Base-by-base conservation (phyloP, 306 rosid genomes). In the Medicago arabica region DNA sequence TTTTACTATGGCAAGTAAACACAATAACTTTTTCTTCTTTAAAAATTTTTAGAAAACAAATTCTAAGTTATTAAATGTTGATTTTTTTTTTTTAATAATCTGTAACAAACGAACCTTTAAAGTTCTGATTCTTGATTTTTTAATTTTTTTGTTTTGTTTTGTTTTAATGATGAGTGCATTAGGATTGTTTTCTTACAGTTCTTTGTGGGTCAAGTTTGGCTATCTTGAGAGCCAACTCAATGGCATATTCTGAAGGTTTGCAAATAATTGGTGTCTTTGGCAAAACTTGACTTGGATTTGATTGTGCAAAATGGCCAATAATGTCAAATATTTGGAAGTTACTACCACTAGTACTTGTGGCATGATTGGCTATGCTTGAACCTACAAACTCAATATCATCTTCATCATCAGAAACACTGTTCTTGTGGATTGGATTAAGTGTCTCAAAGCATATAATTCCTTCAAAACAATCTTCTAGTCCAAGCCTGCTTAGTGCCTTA, bases 401-500 rank as follows among this genome's bases (percentile, higher is more conserved):
- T 44, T 92, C 96, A 64, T 89, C 96, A 75, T 85, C 97, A 38
- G 91, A 90, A 28, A 82, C 77, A 38, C 67, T 82, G 73, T 14
- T 84, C 63, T 85, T 88, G 77, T 92, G 90, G 43, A 51, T 81
- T 1, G 89, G 96, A 85, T 96, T 96, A 62, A 96, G 88, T 40
- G 97, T 96, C 87, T 96, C 99, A 80, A 96, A 96, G 84, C 98
- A 96, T 60, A 90, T 85, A 28, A 96, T 92, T 71, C 98, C 97
- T 82, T 90, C 97, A 80, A 96, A 96, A 78, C 93, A 90, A 41
- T 88, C 98, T 67, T 92, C 97, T 67, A 96, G 86, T 65, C 98
- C 99, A 80, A 96, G 97, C 82, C 82, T 96, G 76, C 77, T 82
- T 15, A 96, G 92, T 67, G 89, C 93, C 78, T 89, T 84, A 62